phyloP scores from a whole-genome alignment of 1,284 basidiomycete genomes.

The Papiliotrema nemorosa region DNA sequence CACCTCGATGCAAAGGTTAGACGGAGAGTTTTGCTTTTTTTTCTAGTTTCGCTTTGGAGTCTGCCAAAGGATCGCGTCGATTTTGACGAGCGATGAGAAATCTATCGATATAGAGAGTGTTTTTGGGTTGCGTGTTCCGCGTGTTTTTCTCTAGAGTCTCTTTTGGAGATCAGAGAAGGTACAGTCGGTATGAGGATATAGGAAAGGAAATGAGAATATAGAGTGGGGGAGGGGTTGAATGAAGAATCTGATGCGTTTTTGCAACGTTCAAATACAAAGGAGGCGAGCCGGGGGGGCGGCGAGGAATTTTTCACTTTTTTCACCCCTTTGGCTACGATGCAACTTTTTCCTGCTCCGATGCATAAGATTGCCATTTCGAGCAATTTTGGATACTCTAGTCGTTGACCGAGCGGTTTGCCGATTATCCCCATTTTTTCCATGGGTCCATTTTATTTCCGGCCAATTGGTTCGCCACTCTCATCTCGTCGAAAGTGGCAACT shows the following conservation, averaged over 20 bases:
- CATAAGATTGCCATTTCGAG: not conserved
- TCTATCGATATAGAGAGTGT: not conserved
- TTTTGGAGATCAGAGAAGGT: not conserved
- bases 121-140: not conserved
- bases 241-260: not conserved
- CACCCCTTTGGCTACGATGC: not conserved
- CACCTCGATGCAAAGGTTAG: not conserved
- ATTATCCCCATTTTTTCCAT: not conserved
- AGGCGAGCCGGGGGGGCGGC: not conserved
- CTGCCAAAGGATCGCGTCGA: not conserved
- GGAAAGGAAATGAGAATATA: not conserved
- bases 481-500: too few species aligned
- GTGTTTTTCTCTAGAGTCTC: not conserved
- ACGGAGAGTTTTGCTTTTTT: conserved; percentile 7
- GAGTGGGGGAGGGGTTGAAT: not conserved
- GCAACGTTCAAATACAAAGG: not conserved
- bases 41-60: conserved; percentile 3
- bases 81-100: not conserved
- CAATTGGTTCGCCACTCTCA: not conserved
- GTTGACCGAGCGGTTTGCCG: not conserved
- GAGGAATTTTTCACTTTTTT: not conserved
- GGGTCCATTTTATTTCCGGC: not conserved
- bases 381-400: not conserved
- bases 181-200: not conserved
- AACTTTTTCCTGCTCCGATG: not conserved